Base-by-base conservation (phyloP, 108 stramenopile genomes). In the Cyclotella kingstonii region DNA sequence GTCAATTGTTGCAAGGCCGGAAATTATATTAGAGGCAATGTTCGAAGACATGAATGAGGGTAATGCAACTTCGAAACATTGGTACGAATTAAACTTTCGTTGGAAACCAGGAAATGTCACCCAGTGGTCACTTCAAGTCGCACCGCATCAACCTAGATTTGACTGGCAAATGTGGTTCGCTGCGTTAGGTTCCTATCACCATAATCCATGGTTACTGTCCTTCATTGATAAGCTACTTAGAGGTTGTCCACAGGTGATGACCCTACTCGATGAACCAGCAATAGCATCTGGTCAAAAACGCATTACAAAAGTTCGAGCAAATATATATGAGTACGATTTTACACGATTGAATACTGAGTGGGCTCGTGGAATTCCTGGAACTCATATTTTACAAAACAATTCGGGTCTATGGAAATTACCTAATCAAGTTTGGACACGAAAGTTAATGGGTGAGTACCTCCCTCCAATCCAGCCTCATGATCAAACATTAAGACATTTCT, bases 81-180 rank as follows among this genome's bases (percentile, higher is more conserved):
- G 85, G 84, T 39, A 38, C 2, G 85, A 85, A 45, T 35, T 90
- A 0, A 79, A 74, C 11, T 85, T 86, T 48, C 54, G 66, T 15
- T 82, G 78, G 66, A 86, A 86, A 54, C 89, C 89, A 0, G 82
- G 82, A 0, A 46, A 53, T 10, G 43, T 62, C 1, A 54, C 41
- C 9, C 7, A 27, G 3, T 17, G 53, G 5, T 84, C 85, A 30
- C 43, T 14, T 23, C 81, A 75, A 48, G 66, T 81, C 3, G 81
- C 76, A 25, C 89, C 89, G 1, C 81, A 85, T 51, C 84, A 88
- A 50, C 67, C 67, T 27, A 31, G 76, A 23, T 68, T 89, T 21
- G 87, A 89, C 44, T 89, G 87, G 87, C 73, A 77, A 76, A 80
- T 85, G 82, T 89, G 87, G 87, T 89, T 89, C 58, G 87, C 87